These are phyloP conservation scores for Ensete ventricosum DNA, from an alignment of 176 grass and related monocot species.

Conservation along the genomic window DNA sequence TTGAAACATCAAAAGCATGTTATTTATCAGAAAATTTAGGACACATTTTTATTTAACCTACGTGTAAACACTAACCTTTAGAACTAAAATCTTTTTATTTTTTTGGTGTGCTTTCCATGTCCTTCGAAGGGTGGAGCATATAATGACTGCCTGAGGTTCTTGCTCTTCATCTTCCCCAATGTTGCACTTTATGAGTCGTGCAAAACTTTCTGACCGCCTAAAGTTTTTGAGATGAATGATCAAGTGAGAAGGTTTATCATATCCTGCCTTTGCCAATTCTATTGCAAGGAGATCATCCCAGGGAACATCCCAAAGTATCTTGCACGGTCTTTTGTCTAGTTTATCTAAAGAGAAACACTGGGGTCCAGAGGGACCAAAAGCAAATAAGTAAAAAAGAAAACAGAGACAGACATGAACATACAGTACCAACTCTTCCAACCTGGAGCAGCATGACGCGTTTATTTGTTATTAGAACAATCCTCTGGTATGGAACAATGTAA, in stretches of 20 bases:
- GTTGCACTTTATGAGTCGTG: slow-evolving; percentile 69
- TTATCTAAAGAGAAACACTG: slow-evolving; percentile 77
- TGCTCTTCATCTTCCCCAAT: slow-evolving; percentile 38
- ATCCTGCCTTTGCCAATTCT: slow-evolving; percentile 85
- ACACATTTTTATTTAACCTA: not conserved
- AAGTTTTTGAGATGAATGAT: slow-evolving; percentile 94
- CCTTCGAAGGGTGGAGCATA: slow-evolving; percentile 79
- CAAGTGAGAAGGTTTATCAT: slow-evolving; percentile 66
- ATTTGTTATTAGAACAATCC: slow-evolving; percentile 72
- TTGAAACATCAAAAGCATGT: not conserved
- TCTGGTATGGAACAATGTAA: slow-evolving; percentile 67
- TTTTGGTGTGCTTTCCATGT: slow-evolving; percentile 75
- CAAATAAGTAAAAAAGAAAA: slow-evolving; percentile 2
- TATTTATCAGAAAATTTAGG: not conserved
- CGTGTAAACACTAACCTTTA: slow-evolving; percentile 41
- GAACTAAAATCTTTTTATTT: slow-evolving; percentile 52
- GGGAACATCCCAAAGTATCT: slow-evolving; percentile 93
- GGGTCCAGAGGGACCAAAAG: slow-evolving; percentile 11
- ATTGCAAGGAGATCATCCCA: slow-evolving; percentile 85
- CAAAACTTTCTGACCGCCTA: slow-evolving; percentile 69
- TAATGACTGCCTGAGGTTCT: slow-evolving; percentile 59
- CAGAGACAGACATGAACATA: slow-evolving; percentile 21
- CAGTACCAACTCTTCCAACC: slow-evolving; percentile 32
- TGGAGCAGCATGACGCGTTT: slow-evolving; percentile 89
- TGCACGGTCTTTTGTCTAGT: slow-evolving; percentile 88